Percentiles rank a stretch among this genome's conserved stretches.
phyloP scores from a whole-genome alignment of 2,329 filamentous ascomycete genomes.

The Claviceps sp. region DNA sequence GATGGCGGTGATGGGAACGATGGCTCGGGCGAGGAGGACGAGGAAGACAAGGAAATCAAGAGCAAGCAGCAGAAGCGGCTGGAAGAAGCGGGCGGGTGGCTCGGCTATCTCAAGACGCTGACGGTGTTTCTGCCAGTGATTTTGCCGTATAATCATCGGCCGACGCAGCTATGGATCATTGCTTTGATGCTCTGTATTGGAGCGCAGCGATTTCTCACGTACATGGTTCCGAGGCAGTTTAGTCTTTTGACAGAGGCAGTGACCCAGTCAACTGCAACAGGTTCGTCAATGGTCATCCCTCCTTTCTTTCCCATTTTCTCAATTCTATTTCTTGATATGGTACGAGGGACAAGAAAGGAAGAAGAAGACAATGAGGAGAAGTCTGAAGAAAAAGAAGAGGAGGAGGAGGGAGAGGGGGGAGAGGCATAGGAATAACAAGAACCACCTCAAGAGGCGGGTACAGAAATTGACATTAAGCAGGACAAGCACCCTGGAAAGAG shows the following conservation, averaged over 20 bases:
- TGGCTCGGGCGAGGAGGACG: conserved; percentile 5
- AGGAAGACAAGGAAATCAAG: conserved; percentile 12
- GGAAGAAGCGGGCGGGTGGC: conserved; percentile 12
- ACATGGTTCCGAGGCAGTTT: conserved; percentile 15
- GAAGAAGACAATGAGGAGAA: no score
- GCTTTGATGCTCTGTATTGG: conserved; percentile 10
- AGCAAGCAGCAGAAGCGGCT: conserved; percentile 12
- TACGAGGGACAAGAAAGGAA: no score
- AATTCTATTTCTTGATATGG: no score
- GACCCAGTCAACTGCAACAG: conserved; percentile 7
- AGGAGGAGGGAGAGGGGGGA: no score
- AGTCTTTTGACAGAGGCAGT: conserved; percentile 12
- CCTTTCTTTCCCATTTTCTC: no score
- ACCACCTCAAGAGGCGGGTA: no score
- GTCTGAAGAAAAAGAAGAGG: no score
- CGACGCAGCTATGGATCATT: conserved; percentile 14
- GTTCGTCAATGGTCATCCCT: conserved; percentile 6
- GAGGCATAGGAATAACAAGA: no score
- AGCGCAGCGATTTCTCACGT: conserved; percentile 11
- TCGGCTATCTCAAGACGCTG: conserved; percentile 13
- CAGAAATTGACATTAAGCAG: not conserved
- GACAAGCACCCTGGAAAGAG: conserved; percentile 5
- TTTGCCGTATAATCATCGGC: conserved; percentile 12
- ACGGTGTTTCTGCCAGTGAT: conserved; percentile 14
- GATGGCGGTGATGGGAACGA: conserved; percentile 9